Conservation (phyloP, 805 yeast genomes). For the Starmerella cellae region DNA sequence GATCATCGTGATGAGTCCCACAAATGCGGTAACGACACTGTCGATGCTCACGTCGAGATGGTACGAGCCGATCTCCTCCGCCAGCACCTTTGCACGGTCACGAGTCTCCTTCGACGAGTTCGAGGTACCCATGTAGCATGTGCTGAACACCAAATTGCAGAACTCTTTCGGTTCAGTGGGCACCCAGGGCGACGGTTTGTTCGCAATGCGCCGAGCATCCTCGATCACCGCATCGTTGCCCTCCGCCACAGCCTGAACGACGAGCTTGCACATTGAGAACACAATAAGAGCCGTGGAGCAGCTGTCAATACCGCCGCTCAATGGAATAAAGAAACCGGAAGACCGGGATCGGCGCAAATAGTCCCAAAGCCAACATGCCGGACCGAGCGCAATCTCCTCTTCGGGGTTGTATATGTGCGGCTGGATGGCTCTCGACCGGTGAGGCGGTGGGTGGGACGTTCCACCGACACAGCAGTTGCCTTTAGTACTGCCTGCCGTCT, state of each 20-base stretch:
- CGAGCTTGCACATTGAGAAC: conserved; percentile 84
- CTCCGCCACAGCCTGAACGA: conserved; percentile 49
- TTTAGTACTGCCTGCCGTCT: conserved; percentile 2
- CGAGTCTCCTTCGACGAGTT: conserved; percentile 87
- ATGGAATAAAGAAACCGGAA: conserved; percentile 83
- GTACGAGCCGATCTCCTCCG: conserved; percentile 67
- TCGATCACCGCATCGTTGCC: conserved; percentile 53
- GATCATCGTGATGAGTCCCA: conserved; percentile 66
- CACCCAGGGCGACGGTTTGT: conserved; percentile 40
- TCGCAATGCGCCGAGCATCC: conserved; percentile 62
- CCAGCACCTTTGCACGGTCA: conserved; percentile 61
- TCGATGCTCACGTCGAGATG: conserved; percentile 93
- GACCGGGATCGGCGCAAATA: conserved; percentile 81
- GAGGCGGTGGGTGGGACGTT: no score
- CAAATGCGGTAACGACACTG: conserved; percentile 57
- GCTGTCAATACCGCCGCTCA: conserved; percentile 95
- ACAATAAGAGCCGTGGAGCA: conserved; percentile 96
- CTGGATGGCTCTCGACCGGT: conserved; percentile 22
- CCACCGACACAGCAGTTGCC: no score
- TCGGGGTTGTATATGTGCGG: conserved; percentile 67
- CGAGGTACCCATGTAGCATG: conserved; percentile 90
- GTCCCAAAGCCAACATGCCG: conserved; percentile 99
- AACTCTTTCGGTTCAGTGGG: conserved; percentile 69
- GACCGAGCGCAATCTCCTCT: conserved; percentile 95
- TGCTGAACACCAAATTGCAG: conserved; percentile 64